Evolutionary conservation across 176 grass and related monocot species (phyloP), one percentile per base, ranked within the genome.

Genomic region (Guadua angustifolia): DNA sequence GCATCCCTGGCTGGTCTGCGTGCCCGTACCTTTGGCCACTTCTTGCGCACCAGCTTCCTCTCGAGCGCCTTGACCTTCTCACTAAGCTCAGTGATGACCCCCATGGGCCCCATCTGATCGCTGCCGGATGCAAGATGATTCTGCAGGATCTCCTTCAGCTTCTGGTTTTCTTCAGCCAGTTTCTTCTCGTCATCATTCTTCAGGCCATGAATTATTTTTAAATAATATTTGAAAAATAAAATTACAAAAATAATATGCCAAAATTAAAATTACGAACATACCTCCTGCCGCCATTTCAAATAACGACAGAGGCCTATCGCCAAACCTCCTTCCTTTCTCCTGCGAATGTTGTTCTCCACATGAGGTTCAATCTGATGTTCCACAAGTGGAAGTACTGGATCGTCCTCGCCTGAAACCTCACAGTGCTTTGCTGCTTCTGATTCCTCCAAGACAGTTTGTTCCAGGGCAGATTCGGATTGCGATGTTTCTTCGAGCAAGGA

Each of bases 11-110:
- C 29, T 35, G 78, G 56, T 69, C 87, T 86, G 72, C 71, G 57
- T 13, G 81, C 83, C 52, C 64, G 88, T 21, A 93, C 87, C 77
- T 73, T 93, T 18, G 86, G 63, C 26, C 56, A n/a, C n/a, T n/a
- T 88, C 83, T 78, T 86, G 29, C 29, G 29, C 29, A 58, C 43
- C 35, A 98, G 46, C 79, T 85, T 94, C 18, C 59, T 74, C 81
- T 98, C 91, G 15, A 98, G 87, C 1, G 58, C 62, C 81, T 64
- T 92, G 1, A 95, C 89, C 87, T 90, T 94, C 17, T 88, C 91
- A 67, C 85, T 88, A 4, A 98, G 86, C 11, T 90, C 88, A 14
- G 79, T 71, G 77, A 94, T 92, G 21, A 87, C 10, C 24, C 78
- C 85, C 47, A 94, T 92, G 21, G 86, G 7, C 24, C 78, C 85